Base-by-base conservation (phyloP, 2,329 filamentous ascomycete species). In the Microdochium trichocladiopsis region DNA sequence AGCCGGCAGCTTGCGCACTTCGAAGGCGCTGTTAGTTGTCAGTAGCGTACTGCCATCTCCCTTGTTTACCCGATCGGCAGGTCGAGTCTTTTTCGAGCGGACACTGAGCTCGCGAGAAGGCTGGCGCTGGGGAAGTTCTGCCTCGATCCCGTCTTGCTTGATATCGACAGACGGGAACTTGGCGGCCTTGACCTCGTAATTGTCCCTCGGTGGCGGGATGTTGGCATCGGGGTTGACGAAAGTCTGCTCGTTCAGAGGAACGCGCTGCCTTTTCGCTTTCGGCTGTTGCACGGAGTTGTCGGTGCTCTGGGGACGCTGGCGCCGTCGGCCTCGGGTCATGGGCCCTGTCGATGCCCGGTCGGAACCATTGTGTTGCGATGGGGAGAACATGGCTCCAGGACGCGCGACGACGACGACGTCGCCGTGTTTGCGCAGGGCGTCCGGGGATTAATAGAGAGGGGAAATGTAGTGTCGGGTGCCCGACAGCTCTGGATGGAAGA, bases 11-110 rank as follows among this genome's bases (percentile, higher is more conserved):
- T 92, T 91, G 69, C 87, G 89, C 56, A 95, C 88, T 45, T 82
- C 87, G 66, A 94, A 96, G 57, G 89, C 88, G 65, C 86, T 84
- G 63, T 89, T 96, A 64, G 84, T 90, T 37, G 89, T 90, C 88
- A 95, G 55, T 11, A 57, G 50, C 51, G n/a, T 33, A 50, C 82
- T 85, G 28, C 83, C 82, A 63, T 90, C 86, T 48, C 83, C 84
- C 65, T 87, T 88, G 60, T 73, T 76, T 47, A 75, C 72, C 59
- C 86, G 78, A 61, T 88, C 83, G 55, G 75, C 75, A n/a, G 76
- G 70, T 62, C 84, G 84, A 48, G 75, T 64, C 65, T 86, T 86
- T 64, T 85, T 86, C 10, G 79, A 75, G 56, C 83, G 76, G 37
- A 85, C 73, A 53, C 73, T 80, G 48, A 83, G 73, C 60, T 86